These are phyloP conservation scores for Tulasnella sp. DNA, from an alignment of 768 basidiomycete genomes.

Conservation along the genomic window DNA sequence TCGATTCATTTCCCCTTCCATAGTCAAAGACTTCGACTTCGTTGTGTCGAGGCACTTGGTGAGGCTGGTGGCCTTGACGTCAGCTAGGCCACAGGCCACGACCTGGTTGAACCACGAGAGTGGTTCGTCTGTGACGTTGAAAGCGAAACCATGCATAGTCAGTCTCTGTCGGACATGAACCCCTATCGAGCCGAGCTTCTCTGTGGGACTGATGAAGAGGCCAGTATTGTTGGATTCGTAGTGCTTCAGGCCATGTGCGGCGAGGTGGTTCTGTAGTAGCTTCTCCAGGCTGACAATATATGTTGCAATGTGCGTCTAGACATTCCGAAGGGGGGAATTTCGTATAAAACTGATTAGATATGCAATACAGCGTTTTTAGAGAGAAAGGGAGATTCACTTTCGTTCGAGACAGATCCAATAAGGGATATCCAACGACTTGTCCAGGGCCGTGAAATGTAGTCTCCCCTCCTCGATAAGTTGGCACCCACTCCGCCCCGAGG, in stretches of 20 bases:
- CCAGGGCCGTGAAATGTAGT: constrained; percentile 97
- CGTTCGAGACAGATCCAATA: constrained; percentile 78
- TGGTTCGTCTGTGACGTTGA: constrained; percentile 81
- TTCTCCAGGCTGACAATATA: constrained; percentile 81
- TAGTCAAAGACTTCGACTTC: neutral
- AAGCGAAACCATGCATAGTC: constrained; percentile 88
- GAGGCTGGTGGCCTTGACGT: constrained; percentile 60
- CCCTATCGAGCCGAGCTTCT: constrained; percentile 91
- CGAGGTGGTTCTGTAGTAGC: constrained; percentile 48
- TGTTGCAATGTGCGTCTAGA: constrained; percentile 43
- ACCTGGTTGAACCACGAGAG: constrained; percentile 76
- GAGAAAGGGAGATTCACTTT: constrained; percentile 57
- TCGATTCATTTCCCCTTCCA: constrained; percentile 12
- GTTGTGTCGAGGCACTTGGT: neutral
- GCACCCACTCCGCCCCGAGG: constrained; percentile 80
- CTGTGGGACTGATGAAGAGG: constrained; percentile 67
- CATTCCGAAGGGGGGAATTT: neutral
- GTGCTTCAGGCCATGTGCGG: constrained; percentile 46
- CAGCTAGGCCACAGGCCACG: constrained; percentile 81
- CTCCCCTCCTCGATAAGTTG: constrained; percentile 79
- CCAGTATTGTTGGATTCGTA: constrained; percentile 75
- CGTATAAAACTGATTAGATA: too few relatives aligned
- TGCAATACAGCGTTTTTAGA: too few relatives aligned
- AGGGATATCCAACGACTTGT: constrained; percentile 90
- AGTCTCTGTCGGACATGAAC: constrained; percentile 92